These are phyloP conservation scores for Boletus rufocinnamomeus DNA, from an alignment of 768 basidiomycete genomes.

Conservation along the genomic window DNA sequence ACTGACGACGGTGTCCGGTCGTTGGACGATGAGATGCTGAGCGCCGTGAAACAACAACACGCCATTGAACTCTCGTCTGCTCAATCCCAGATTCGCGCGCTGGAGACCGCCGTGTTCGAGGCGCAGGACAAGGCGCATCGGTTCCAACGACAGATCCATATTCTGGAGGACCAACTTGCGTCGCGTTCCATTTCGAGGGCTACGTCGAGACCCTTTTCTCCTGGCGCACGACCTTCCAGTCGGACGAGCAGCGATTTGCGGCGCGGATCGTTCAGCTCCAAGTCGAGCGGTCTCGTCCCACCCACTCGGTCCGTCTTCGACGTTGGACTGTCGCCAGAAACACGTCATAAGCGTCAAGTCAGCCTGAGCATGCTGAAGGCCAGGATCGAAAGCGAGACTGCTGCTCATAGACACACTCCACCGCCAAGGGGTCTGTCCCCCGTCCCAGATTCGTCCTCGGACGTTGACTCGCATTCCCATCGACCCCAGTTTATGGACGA, in stretches of 20 bases:
- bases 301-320: slow-evolving; percentile 63
- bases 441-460: slow-evolving; percentile 37
- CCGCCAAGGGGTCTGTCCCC: slow-evolving; percentile 62
- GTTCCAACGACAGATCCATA: slow-evolving; percentile 64
- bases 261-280: slow-evolving; percentile 37
- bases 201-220: slow-evolving; percentile 49
- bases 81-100: slow-evolving; percentile 73
- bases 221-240: slow-evolving; percentile 46
- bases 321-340: slow-evolving; percentile 69
- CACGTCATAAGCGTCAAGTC: slow-evolving; percentile 78
- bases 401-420: slow-evolving; percentile 43
- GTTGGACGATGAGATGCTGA: slow-evolving; percentile 73
- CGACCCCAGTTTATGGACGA: slow-evolving; percentile 85
- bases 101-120: slow-evolving; percentile 74
- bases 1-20: slow-evolving; percentile 47
- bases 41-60: slow-evolving; percentile 70
- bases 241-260: slow-evolving; percentile 42
- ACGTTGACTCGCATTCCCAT: slow-evolving; percentile 21
- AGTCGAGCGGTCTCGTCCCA: slow-evolving; percentile 37
- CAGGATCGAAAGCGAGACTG: slow-evolving; percentile 81
- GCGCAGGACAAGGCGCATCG: slow-evolving; percentile 68
- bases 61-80: slow-evolving; percentile 78
- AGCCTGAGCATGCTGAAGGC: slow-evolving; percentile 90
- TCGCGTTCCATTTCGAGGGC: slow-evolving; percentile 45
- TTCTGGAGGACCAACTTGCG: slow-evolving; percentile 67